Evolutionary conservation across 140 eudicot species (phyloP).

Genomic region (Senecio squalidus): DNA sequence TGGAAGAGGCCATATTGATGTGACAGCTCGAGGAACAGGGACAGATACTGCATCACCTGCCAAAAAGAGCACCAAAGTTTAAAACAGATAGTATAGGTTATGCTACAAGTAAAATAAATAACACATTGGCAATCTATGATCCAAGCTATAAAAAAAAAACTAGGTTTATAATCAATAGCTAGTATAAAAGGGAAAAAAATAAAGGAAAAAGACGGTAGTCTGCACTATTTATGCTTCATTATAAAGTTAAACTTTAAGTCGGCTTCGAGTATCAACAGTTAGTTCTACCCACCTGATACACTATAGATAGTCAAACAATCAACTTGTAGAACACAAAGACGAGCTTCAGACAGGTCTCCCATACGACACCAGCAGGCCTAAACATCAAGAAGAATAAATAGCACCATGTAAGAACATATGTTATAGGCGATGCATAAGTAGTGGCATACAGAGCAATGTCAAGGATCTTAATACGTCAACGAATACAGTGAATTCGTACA

Average conservation of each 20-base stretch:
- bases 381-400: conserved; percentile 8
- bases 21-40: conserved; percentile 58
- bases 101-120: not conserved
- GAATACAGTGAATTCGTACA: conserved; percentile 1
- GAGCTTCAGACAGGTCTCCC: conserved; percentile 68
- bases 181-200: not conserved
- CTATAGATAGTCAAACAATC: conserved; percentile 68
- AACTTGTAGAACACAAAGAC: conserved; percentile 77
- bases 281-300: conserved; percentile 59
- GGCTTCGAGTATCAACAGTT: conserved; percentile 2
- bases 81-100: conserved; percentile 4
- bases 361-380: conserved; percentile 97
- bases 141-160: too few relatives aligned
- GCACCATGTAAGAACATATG: not conserved
- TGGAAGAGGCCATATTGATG: conserved; percentile 98
- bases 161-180: not conserved
- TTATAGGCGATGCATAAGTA: conserved; percentile 5
- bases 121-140: too few relatives aligned
- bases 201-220: conserved; percentile 6
- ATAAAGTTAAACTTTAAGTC: not conserved
- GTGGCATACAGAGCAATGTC: conserved; percentile 9
- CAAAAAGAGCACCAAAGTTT: conserved; percentile 21
- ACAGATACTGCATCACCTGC: conserved; percentile 82
- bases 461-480: conserved; percentile 1
- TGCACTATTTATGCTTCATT: not conserved